Base-by-base conservation (phyloP, 2,329 filamentous ascomycete genomes). In the Xylariales sp. region DNA sequence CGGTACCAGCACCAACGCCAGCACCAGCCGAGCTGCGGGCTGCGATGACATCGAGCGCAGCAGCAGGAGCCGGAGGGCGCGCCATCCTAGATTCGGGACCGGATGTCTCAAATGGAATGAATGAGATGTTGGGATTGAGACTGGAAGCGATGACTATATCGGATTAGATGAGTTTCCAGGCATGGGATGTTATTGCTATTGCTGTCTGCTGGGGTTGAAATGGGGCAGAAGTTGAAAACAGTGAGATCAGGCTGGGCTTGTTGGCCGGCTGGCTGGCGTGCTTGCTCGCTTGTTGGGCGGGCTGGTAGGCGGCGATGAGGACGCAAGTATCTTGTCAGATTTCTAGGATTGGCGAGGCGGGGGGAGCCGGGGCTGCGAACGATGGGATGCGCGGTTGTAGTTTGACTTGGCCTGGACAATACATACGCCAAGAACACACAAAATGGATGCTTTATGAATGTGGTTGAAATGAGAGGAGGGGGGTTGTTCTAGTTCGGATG, bases 11-110 rank as follows among this genome's bases (percentile, higher is more conserved):
- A 32, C 14, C 32, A 32, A n/a, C 61, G 28, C 32, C 8, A 28
- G 32, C 36, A 9, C 54, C 57, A 28, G 62, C 32, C n/a, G 65
- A 65, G 23, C 64, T 69, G 43, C 73, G 74, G 55, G 74, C 69
- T 28, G 75, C 75, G 70, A 76, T 76, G 69, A 77, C 74, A 73
- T 77, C 74, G 71, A 77, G 75, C 60, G 75, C 74, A 46, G 74
- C 73, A 60, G 74, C 75, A 46, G 74, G 74, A 60, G 74, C 75
- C 39, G 74, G 72, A 69, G 71, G 71, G 49, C 72, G 74, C 74
- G 74, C 74, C 63, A 62, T 73, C 12, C 43, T 71, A 43, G 41
- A 59, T 8, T 18, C 14, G 60, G 16, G 30, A 39, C 43, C 34
- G 23, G n/a, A 39, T 10, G 30, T 34, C 55, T 60, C 36, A 39